These are phyloP conservation scores for Yamadazyma philogaea DNA, from an alignment of 805 yeast genomes.

Conservation along the genomic window DNA sequence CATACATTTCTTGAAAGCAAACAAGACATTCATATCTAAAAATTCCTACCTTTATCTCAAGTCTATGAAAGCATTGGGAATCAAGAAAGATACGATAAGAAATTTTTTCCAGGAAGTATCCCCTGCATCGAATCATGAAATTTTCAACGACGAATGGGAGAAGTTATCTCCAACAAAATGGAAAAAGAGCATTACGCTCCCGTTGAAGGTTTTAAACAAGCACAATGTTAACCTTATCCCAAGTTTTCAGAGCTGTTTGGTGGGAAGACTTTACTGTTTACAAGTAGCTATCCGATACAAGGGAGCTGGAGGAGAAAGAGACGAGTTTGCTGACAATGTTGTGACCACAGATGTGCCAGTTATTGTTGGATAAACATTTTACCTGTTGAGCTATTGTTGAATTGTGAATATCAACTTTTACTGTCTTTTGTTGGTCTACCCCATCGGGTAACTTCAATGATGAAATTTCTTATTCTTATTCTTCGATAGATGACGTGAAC, in stretches of 20 bases:
- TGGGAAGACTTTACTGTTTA: slow-evolving; percentile 56
- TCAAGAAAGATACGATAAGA: slow-evolving; percentile 39
- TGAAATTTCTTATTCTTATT: too few species aligned
- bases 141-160: slow-evolving; percentile 31
- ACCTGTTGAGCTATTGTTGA: too few species aligned
- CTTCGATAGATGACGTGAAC: too few species aligned
- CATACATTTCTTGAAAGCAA: slow-evolving; percentile 33
- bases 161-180: slow-evolving; percentile 17
- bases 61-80: slow-evolving; percentile 34
- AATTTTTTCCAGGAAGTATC: slow-evolving; percentile 33
- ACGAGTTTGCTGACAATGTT: slow-evolving; percentile 29
- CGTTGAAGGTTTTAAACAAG: slow-evolving; percentile 41
- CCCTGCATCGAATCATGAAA: slow-evolving; percentile 21
- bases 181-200: slow-evolving; percentile 35
- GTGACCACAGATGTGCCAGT: slow-evolving; percentile 36
- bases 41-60: slow-evolving; percentile 35
- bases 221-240: slow-evolving; percentile 54
- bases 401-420: too few species aligned
- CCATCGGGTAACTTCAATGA: too few species aligned
- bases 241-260: slow-evolving; percentile 58
- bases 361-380: slow-evolving; percentile 25
- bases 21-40: slow-evolving; percentile 30
- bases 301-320: slow-evolving; percentile 36
- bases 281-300: slow-evolving; percentile 46
- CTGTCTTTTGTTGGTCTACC: too few species aligned